Base-by-base conservation (phyloP, 371 early-diverging fungal genomes). In the Mucor velutinosus region DNA sequence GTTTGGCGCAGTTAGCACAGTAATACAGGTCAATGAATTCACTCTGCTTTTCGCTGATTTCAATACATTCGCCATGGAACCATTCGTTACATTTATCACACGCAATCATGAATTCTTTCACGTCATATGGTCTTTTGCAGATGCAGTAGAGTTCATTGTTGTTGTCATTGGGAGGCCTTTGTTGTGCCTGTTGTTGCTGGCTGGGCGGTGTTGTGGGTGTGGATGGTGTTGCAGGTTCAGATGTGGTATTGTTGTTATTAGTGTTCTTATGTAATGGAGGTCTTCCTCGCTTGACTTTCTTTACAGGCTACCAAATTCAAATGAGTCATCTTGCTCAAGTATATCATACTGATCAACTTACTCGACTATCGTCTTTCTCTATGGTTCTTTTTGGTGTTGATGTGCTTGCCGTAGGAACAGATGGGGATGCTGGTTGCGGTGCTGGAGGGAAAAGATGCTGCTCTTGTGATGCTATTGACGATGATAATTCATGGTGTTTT, bases 11-110 rank as follows among this genome's bases (percentile, higher is more conserved):
- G 37, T 66, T 73, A 43, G 78, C 77, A 70, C 87, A 87, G 59
- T 78, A 86, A 51, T 81, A 87, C 65, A 79, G 79, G 65, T 85
- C 85, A 43, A 87, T 74, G 62, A 81, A 71, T 25, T 78, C 76
- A 8, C 83, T 78, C 45, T 85, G 84, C 45, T 78, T 77, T 63
- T 85, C 82, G 33, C 76, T 75, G 37, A 87, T 79, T 2, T 79
- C 79, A 6, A 87, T 83, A 61, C 87, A 87, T 57, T 85, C 85
- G 14, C 86, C 87, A 70, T 87, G 87, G 57, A 80, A 87, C 87
- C 87, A 87, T 58, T 79, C 81, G 58, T 83, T 81, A 64, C 87
- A 87, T 45, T 74, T 77, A 43, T 87, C 87, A 61, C 87, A 87
- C 5, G 80, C 84, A 76, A 87, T 85, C 86, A 86, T 86, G 57